These are phyloP conservation scores for Penicillium ochrochloron DNA, from an alignment of 495 filamentous ascomycete genomes.

Conservation along the genomic window DNA sequence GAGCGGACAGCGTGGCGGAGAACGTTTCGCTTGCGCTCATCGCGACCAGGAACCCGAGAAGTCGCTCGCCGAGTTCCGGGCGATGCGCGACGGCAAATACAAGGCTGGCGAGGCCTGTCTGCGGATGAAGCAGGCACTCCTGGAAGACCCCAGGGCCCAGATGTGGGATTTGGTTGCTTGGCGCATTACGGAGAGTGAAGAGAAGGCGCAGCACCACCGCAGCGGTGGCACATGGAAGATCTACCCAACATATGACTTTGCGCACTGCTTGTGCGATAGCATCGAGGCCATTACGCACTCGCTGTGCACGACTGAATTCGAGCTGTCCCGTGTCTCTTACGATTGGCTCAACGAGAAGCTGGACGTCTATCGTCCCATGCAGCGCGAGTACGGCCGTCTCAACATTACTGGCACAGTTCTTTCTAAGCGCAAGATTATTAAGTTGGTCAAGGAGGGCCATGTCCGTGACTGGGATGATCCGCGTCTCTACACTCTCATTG, in stretches of 20 bases:
- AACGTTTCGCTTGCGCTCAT: conserved; percentile 78
- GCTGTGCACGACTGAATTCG: conserved; percentile 87
- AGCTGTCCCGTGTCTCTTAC: conserved; percentile 75
- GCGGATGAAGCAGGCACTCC: conserved; percentile 77
- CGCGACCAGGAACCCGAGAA: conserved; percentile 74
- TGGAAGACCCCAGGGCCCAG: conserved; percentile 65
- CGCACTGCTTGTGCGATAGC: conserved; percentile 86
- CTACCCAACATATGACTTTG: conserved; percentile 92
- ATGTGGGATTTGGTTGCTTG: conserved; percentile 78
- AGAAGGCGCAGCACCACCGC: conserved; percentile 60
- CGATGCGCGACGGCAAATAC: conserved; percentile 91
- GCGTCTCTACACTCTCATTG: conserved; percentile 86
- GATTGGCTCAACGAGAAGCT: conserved; percentile 84
- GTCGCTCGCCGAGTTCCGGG: conserved; percentile 81
- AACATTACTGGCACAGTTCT: conserved; percentile 82
- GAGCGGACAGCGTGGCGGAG: conserved; percentile 68
- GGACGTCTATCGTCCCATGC: conserved; percentile 82
- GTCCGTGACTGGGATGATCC: conserved; percentile 91
- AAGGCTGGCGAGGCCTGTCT: conserved; percentile 84
- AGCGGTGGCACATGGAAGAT: conserved; percentile 81
- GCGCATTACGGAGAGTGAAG: conserved; percentile 61
- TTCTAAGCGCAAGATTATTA: conserved; percentile 79
- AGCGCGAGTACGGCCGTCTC: conserved; percentile 78
- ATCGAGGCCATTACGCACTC: conserved; percentile 89
- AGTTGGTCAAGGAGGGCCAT: conserved; percentile 71